Conservation (phyloP, 768 basidiomycete species). For the Clitopilus passeckerianus region DNA sequence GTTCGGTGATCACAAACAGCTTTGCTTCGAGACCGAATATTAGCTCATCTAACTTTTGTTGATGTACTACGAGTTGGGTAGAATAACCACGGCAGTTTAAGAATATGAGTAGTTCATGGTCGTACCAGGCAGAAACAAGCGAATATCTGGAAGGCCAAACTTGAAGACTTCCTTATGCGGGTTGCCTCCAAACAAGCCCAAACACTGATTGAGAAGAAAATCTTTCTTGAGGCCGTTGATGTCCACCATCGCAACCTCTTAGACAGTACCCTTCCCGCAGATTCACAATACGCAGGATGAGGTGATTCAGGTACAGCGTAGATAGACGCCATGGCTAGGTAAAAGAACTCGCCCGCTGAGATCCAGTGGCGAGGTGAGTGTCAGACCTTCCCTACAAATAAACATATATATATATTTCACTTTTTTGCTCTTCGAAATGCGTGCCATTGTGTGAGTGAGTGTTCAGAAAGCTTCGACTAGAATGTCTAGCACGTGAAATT, state of each 20-base stretch:
- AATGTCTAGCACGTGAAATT: too few relatives aligned
- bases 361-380: conserved; percentile 48
- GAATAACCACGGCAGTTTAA: too few relatives aligned
- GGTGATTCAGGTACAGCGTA: conserved; percentile 72
- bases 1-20: too few relatives aligned
- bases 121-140: too few relatives aligned
- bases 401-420: neutral
- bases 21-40: too few relatives aligned
- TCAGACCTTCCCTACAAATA: conserved; percentile 63
- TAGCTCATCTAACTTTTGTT: too few relatives aligned
- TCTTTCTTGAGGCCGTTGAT: neutral
- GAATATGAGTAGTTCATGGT: too few relatives aligned
- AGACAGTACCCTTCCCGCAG: conserved; percentile 68
- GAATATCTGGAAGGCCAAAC: too few relatives aligned
- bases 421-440: too few relatives aligned
- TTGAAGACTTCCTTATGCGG: neutral
- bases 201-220: conserved; percentile 2
- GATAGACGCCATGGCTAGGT: conserved; percentile 46
- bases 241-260: conserved; percentile 48
- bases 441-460: neutral
- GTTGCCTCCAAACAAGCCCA: conserved; percentile 1
- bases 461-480: too few relatives aligned
- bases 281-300: conserved; percentile 35
- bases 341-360: conserved; percentile 53
- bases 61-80: neutral